Percentiles rank a stretch among this genome's conserved stretches.
Conservation (phyloP, 192 early-diverging fungal species). For the Backusella psychrophila region DNA sequence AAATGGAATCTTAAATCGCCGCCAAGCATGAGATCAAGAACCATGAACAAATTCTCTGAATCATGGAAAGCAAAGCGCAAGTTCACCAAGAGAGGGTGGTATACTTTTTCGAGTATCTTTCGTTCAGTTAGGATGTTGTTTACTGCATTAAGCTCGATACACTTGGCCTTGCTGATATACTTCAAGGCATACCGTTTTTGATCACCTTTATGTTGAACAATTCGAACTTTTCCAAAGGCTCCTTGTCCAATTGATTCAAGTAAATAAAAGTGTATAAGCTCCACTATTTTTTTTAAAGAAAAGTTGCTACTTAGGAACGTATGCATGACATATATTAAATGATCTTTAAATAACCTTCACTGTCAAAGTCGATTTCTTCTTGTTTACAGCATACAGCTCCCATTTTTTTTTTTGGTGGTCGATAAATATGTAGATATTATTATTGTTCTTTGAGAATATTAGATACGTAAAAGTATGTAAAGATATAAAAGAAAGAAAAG, state of each 20-base stretch:
- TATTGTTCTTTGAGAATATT: background rate
- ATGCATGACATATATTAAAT: background rate
- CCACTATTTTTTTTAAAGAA: background rate
- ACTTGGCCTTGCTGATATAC: constrained; percentile 94
- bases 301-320: background rate
- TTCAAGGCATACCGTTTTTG: constrained; percentile 87
- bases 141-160: constrained; percentile 83
- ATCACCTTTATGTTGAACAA: constrained; percentile 84
- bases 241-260: constrained; percentile 89
- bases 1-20: constrained; percentile 92
- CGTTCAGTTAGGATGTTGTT: constrained; percentile 91
- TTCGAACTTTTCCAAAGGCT: constrained; percentile 93
- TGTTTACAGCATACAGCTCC: constrained; percentile 53
- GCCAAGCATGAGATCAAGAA: constrained; percentile 91
- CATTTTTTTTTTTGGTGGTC: constrained; percentile 21
- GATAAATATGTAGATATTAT: background rate
- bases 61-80: constrained; percentile 94
- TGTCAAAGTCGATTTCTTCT: constrained; percentile 68
- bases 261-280: constrained; percentile 81
- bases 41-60: constrained; percentile 89
- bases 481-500: background rate
- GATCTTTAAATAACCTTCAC: constrained; percentile 54
- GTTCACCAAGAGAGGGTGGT: constrained; percentile 83
- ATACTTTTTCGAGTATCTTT: constrained; percentile 82
- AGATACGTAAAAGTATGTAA: background rate